A percentile compares a stretch with the other conserved stretches of the same genome.
Evolutionary conservation across 2,329 filamentous ascomycete genomes (phyloP).

Genomic region (Fusarium cyanostomum): DNA sequence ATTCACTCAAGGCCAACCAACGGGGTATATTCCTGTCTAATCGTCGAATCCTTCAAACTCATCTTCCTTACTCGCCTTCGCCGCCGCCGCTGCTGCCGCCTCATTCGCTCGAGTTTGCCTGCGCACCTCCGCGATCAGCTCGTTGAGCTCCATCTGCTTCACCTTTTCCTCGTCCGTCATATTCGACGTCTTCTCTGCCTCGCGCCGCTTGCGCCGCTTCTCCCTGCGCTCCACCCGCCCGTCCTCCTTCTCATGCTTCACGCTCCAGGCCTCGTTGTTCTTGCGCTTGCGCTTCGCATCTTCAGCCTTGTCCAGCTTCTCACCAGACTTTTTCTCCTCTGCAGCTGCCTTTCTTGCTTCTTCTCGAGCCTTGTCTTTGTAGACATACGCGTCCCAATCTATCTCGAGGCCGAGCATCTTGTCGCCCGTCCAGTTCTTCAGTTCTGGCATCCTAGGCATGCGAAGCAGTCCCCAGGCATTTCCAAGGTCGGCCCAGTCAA

Average conservation of each 20-base stretch:
- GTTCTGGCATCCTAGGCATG: constrained; percentile 93
- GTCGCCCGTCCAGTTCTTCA: constrained; percentile 77
- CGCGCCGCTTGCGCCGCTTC: constrained; percentile 70
- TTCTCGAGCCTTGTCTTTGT: constrained; percentile 77
- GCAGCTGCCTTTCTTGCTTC: constrained; percentile 68
- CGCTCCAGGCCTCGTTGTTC: constrained; percentile 77
- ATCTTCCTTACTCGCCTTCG: constrained; percentile 53
- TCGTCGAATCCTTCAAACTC: constrained; percentile 70
- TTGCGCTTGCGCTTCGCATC: constrained; percentile 66
- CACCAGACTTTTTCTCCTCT: constrained; percentile 55
- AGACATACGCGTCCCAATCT: constrained; percentile 74
- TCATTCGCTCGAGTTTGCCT: constrained; percentile 61
- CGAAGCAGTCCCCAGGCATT: constrained; percentile 86
- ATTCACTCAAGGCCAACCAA: constrained; percentile 2
- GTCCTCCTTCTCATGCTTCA: constrained; percentile 73
- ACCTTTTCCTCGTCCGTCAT: constrained; percentile 77
- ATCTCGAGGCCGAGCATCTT: constrained; percentile 69
- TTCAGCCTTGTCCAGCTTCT: constrained; percentile 51
- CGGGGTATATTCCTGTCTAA: constrained; percentile 47
- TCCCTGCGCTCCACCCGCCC: constrained; percentile 69
- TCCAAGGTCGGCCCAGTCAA: constrained; percentile 86
- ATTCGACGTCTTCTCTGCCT: constrained; percentile 68
- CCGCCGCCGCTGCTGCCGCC: constrained; percentile 37
- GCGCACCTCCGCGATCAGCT: constrained; percentile 72
- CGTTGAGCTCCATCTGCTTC: constrained; percentile 69